Evolutionary conservation across 2,329 filamentous ascomycete species (phyloP).

Genomic region (Penicillium olsonii): DNA sequence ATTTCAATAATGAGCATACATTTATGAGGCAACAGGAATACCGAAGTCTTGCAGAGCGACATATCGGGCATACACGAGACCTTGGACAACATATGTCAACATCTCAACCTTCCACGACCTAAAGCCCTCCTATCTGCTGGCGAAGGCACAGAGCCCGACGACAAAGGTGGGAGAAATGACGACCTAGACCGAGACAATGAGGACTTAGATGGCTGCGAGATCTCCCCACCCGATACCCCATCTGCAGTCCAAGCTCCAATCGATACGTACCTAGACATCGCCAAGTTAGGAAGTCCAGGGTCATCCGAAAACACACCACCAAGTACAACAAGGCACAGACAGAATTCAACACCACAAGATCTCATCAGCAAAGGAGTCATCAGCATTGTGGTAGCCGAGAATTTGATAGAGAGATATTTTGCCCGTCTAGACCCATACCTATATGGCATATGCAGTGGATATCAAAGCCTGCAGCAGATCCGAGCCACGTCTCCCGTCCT

Average conservation of each 20-base stretch:
- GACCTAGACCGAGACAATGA: conserved; percentile 17
- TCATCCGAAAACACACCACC: conserved; percentile 29
- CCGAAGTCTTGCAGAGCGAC: conserved; percentile 34
- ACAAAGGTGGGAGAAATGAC: conserved; percentile 2
- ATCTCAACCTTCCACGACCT: conserved; percentile 33
- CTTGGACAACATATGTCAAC: conserved; percentile 35
- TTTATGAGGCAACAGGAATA: conserved; percentile 26
- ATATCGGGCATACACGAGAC: conserved; percentile 30
- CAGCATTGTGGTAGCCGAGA: conserved; percentile 44
- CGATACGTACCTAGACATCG: conserved; percentile 39
- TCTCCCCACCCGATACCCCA: conserved; percentile 36
- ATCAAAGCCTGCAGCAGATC: conserved; percentile 42
- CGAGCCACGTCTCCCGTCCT: conserved; percentile 45
- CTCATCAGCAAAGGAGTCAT: conserved; percentile 50
- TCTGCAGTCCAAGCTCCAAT: conserved; percentile 39
- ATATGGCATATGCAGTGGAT: conserved; percentile 47
- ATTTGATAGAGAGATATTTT: conserved; percentile 45
- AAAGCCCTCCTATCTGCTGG: conserved; percentile 13
- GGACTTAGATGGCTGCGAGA: conserved; percentile 39
- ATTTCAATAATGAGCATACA: neutral
- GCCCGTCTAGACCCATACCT: conserved; percentile 51
- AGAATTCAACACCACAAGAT: conserved; percentile 30
- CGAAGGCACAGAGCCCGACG: neutral
- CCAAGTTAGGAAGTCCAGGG: conserved; percentile 34
- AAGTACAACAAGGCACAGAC: conserved; percentile 22